These are phyloP conservation scores for Phoenix roebelenii DNA, from an alignment of 176 grass and related monocot species.

Conservation along the genomic window DNA sequence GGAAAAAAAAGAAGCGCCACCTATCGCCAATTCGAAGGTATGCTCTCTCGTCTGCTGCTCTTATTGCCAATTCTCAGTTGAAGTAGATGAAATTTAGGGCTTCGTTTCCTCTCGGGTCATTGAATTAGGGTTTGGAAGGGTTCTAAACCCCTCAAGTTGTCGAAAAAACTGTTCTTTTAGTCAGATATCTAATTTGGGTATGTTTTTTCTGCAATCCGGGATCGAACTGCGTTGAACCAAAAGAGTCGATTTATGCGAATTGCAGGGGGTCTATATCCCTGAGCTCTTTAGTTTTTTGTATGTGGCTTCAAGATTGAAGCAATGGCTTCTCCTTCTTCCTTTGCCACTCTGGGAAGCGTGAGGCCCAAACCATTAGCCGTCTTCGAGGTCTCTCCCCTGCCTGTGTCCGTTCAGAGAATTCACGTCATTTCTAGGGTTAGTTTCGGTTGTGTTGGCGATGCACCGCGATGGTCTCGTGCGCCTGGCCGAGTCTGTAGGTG, in stretches of 20 bases:
- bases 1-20: background rate
- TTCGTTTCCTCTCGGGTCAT: background rate
- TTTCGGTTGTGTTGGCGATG: constrained; percentile 32
- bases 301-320: constrained; percentile 30
- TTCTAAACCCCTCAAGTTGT: too few relatives aligned
- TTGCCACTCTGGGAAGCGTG: constrained; percentile 60
- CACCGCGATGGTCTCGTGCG: constrained; percentile 31
- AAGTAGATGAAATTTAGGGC: background rate
- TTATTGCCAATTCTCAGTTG: background rate
- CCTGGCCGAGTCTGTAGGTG: constrained; percentile 59
- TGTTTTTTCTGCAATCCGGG: background rate
- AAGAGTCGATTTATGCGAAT: constrained; percentile 13
- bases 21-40: constrained; percentile 3
- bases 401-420: constrained; percentile 24
- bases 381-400: constrained; percentile 18
- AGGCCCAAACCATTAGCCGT: constrained; percentile 31
- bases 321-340: constrained; percentile 80
- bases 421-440: constrained; percentile 49
- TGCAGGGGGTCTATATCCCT: constrained; percentile 9
- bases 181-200: background rate
- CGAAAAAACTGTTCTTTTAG: background rate
- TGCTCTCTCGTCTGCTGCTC: background rate
- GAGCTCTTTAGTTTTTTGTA: constrained; percentile 8
- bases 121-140: constrained; percentile 7
- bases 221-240: background rate